These are phyloP conservation scores for Moniliella sp. DNA, from an alignment of 1,284 basidiomycete species.

Conservation along the genomic window DNA sequence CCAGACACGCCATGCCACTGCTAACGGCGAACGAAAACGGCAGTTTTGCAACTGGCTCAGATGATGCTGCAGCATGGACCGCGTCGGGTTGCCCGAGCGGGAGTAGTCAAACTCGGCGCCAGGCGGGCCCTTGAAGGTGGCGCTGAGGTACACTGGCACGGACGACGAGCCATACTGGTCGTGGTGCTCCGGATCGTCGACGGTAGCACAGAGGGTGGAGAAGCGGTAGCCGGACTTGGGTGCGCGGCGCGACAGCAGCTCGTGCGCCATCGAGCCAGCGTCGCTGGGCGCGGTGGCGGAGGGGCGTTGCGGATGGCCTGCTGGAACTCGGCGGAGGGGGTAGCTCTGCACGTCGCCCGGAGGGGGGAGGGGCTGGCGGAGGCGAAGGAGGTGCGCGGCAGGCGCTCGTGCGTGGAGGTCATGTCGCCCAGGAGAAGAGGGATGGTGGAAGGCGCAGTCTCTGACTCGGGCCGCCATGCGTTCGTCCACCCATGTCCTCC, in stretches of 20 bases:
- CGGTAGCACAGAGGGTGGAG: slow-evolving; percentile 69
- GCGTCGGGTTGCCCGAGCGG: slow-evolving; percentile 83
- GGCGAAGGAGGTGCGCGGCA: too few relatives aligned
- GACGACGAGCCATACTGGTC: slow-evolving; percentile 86
- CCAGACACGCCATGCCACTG: slow-evolving; percentile 92
- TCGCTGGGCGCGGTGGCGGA: too few relatives aligned
- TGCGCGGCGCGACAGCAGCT: slow-evolving; percentile 2
- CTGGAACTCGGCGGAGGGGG: too few relatives aligned
- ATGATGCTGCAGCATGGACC: slow-evolving; percentile 37
- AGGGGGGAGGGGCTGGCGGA: too few relatives aligned
- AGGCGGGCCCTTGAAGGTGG: slow-evolving; percentile 86
- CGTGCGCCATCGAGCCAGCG: too few relatives aligned
- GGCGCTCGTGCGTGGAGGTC: too few relatives aligned
- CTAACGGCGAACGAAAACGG: slow-evolving; percentile 71
- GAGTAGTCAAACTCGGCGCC: slow-evolving; percentile 74
- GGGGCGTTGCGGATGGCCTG: too few relatives aligned
- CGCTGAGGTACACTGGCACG: slow-evolving; percentile 89
- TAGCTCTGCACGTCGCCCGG: too few relatives aligned
- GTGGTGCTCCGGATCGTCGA: slow-evolving; percentile 60
- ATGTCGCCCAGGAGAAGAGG: too few relatives aligned
- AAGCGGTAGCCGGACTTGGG: slow-evolving; percentile 32
- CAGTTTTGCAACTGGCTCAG: slow-evolving; percentile 27
- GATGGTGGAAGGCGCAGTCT: too few relatives aligned
- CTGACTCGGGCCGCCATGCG: too few relatives aligned
- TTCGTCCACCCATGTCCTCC: too few relatives aligned